phyloP scores from a whole-genome alignment of 2,329 filamentous ascomycete genomes.

The Aureobasidium musti region DNA sequence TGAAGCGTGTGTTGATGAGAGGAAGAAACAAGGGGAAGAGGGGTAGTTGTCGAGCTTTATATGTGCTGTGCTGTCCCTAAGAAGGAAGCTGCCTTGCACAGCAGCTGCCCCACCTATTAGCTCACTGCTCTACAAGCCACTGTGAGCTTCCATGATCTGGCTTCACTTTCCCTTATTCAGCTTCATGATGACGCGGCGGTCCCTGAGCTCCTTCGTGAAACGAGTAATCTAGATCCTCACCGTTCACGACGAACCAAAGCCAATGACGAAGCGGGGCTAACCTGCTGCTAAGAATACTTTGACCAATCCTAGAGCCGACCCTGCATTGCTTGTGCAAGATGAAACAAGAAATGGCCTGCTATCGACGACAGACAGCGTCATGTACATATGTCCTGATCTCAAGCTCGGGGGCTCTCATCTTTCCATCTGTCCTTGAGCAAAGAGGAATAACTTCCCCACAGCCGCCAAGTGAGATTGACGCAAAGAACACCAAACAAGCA shows the following conservation, averaged over 20 bases:
- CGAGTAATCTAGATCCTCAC: slow-evolving; percentile 12
- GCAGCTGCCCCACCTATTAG: slow-evolving; percentile 21
- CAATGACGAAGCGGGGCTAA: slow-evolving; percentile 17
- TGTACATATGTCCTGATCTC: neutral
- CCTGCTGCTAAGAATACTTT: slow-evolving; percentile 11
- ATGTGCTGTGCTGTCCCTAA: neutral
- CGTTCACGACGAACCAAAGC: neutral
- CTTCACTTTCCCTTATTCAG: neutral
- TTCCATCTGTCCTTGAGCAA: neutral
- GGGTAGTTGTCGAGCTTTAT: slow-evolving; percentile 18
- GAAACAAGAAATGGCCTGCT: neutral
- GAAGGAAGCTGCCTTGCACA: slow-evolving; percentile 2
- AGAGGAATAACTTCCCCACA: neutral
- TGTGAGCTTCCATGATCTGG: slow-evolving; percentile 18
- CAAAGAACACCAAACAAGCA: neutral
- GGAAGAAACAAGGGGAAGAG: slow-evolving; percentile 48
- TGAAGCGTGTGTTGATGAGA: slow-evolving; percentile 23
- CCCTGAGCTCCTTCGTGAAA: slow-evolving; percentile 21
- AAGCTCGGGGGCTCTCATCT: neutral
- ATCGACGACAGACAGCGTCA: neutral
- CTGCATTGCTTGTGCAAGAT: neutral
- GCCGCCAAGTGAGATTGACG: slow-evolving; percentile 5
- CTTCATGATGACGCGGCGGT: slow-evolving; percentile 20
- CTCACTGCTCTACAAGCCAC: slow-evolving; percentile 6
- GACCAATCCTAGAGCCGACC: neutral